These are phyloP conservation scores for Eucalyptus curtisii DNA, from an alignment of 345 rosid genomes.

Conservation along the genomic window DNA sequence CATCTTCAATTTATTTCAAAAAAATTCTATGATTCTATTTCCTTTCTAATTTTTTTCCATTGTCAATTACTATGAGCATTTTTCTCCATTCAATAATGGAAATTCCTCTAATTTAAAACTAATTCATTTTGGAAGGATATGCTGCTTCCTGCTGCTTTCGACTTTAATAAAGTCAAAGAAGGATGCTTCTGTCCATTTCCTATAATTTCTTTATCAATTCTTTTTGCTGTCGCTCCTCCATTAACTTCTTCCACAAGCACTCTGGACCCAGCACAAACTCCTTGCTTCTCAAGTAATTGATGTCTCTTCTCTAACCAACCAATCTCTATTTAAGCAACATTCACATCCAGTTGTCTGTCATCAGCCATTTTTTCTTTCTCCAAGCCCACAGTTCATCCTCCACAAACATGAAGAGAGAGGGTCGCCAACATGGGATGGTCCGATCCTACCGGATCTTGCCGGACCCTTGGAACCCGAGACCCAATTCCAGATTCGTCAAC, in stretches of 20 bases:
- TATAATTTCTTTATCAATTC: background rate
- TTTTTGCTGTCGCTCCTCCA: background rate
- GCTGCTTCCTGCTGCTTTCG: background rate
- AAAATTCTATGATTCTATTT: background rate
- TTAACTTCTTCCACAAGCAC: conserved; percentile 8
- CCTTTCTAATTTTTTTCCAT: background rate
- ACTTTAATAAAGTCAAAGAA: background rate
- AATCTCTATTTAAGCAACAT: background rate
- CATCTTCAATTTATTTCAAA: background rate
- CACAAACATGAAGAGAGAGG: conserved; percentile 48
- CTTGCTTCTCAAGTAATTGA: conserved; percentile 12
- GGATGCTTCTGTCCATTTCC: background rate
- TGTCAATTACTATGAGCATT: background rate
- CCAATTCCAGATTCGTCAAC: conserved; percentile 14
- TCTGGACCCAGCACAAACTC: background rate
- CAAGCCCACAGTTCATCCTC: background rate
- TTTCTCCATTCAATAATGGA: background rate
- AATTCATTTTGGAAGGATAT: background rate
- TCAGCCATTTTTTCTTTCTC: background rate
- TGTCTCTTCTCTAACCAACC: background rate
- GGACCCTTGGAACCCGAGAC: conserved; percentile 24
- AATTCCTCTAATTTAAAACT: background rate
- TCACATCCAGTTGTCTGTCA: background rate
- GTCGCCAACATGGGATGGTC: conserved; percentile 63
- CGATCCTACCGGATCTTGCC: conserved; percentile 37